These are phyloP conservation scores for Dothideomycetes sp. DNA, from an alignment of 2,329 filamentous ascomycete genomes.

Conservation along the genomic window DNA sequence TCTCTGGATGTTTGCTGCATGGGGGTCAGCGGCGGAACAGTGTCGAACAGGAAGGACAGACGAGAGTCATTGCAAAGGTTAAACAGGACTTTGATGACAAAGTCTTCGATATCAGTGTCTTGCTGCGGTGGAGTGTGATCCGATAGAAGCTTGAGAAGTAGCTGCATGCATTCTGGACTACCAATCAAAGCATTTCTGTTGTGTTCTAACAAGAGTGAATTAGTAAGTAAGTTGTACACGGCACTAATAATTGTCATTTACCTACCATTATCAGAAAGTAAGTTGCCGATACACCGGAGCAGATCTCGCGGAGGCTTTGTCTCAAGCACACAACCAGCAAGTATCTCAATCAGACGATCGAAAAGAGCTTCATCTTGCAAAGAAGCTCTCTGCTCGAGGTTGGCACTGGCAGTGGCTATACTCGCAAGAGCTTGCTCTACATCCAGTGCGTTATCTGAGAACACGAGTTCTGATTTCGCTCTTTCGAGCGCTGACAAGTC, in stretches of 20 bases:
- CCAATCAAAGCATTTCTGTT: constrained; percentile 5
- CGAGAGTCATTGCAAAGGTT: constrained; percentile 10
- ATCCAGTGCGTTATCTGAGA: neutral
- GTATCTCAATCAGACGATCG: neutral
- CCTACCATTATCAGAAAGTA: constrained; percentile 11
- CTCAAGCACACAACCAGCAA: neutral
- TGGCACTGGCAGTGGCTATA: constrained; percentile 4
- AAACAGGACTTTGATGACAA: constrained; percentile 9
- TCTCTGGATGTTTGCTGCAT: constrained; percentile 1
- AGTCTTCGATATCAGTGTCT: constrained; percentile 1
- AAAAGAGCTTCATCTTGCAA: constrained; percentile 2
- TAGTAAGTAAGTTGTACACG: neutral
- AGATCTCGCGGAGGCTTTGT: neutral
- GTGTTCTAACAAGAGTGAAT: neutral
- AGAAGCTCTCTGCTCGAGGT: constrained; percentile 1
- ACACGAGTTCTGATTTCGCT: constrained; percentile 1
- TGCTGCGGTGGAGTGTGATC: neutral
- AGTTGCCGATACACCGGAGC: constrained; percentile 11
- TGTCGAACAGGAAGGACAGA: constrained; percentile 1
- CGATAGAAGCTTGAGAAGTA: neutral
- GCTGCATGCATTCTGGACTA: constrained; percentile 3
- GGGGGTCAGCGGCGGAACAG: neutral
- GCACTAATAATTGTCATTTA: neutral
- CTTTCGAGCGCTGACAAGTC: constrained; percentile 2
- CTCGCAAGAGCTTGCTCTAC: constrained; percentile 2